These are phyloP conservation scores for Alloteropsis angusta DNA, from an alignment of 202 grass and related monocot genomes.

Conservation along the genomic window DNA sequence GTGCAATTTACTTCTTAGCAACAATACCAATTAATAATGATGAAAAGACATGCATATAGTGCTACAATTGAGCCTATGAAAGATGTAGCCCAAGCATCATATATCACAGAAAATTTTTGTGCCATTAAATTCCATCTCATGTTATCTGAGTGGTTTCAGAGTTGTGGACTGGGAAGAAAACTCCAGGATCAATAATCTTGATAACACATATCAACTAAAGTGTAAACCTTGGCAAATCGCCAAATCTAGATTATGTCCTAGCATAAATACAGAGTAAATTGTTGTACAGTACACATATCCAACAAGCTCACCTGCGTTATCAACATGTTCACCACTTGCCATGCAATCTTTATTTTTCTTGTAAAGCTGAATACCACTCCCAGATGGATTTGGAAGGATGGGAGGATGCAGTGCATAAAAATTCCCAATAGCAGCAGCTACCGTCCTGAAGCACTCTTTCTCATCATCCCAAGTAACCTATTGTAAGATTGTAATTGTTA, in stretches of 20 bases:
- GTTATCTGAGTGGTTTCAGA: not conserved
- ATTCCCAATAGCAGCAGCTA: constrained; percentile 71
- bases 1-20: not conserved
- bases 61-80: not conserved
- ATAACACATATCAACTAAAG: not conserved
- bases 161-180: not conserved
- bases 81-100: constrained; percentile 8
- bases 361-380: constrained; percentile 66
- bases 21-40: not conserved
- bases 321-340: constrained; percentile 8
- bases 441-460: constrained; percentile 77
- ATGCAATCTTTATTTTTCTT: constrained; percentile 54
- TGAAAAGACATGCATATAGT: constrained; percentile 8
- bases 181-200: not conserved
- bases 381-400: constrained; percentile 86
- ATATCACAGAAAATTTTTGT: not conserved
- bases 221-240: not conserved
- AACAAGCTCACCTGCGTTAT: constrained; percentile 26
- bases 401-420: constrained; percentile 94
- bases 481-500: constrained; percentile 14
- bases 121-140: not conserved
- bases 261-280: not conserved
- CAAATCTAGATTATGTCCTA: not conserved
- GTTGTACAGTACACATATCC: not conserved
- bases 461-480: constrained; percentile 86